These are phyloP conservation scores for Penicillium paneum DNA, from an alignment of 2,329 filamentous ascomycete species.

Conservation along the genomic window DNA sequence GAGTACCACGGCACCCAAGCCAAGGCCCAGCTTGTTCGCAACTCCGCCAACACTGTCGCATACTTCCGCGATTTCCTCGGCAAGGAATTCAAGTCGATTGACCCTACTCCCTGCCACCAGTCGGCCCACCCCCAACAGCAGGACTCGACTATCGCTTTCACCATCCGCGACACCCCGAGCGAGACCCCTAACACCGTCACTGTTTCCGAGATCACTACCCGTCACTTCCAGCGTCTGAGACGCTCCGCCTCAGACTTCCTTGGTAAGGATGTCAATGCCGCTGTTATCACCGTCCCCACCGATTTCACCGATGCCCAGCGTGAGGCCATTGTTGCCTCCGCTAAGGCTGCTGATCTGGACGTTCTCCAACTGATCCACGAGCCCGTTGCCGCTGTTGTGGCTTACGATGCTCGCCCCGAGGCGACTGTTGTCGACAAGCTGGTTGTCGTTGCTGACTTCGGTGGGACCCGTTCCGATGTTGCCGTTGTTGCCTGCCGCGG, in stretches of 20 bases:
- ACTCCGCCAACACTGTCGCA: constrained; percentile 86
- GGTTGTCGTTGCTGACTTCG: constrained; percentile 86
- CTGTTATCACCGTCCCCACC: constrained; percentile 89
- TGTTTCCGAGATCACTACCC: constrained; percentile 76
- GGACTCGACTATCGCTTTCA: constrained; percentile 72
- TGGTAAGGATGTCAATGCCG: constrained; percentile 89
- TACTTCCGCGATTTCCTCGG: constrained; percentile 96
- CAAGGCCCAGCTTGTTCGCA: constrained; percentile 88
- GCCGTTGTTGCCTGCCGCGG: constrained; percentile 86
- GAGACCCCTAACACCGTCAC: constrained; percentile 67
- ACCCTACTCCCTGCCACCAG: constrained; percentile 89
- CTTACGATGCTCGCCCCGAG: constrained; percentile 84
- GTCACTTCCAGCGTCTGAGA: constrained; percentile 78
- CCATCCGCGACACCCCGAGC: constrained; percentile 70
- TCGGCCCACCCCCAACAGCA: constrained; percentile 82
- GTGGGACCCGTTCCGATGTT: constrained; percentile 88
- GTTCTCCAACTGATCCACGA: constrained; percentile 91
- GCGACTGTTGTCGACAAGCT: constrained; percentile 77
- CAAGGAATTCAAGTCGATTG: constrained; percentile 94
- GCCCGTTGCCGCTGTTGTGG: constrained; percentile 81
- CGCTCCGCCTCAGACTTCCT: constrained; percentile 86
- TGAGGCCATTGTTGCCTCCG: constrained; percentile 71
- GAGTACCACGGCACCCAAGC: constrained; percentile 96
- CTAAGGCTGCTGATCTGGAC: constrained; percentile 77
- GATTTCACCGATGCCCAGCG: constrained; percentile 89